A percentile compares a stretch with the other conserved stretches of the same genome.
Conservation (phyloP, 1,284 basidiomycete genomes). For the Cutaneotrichosporon dermatis region DNA sequence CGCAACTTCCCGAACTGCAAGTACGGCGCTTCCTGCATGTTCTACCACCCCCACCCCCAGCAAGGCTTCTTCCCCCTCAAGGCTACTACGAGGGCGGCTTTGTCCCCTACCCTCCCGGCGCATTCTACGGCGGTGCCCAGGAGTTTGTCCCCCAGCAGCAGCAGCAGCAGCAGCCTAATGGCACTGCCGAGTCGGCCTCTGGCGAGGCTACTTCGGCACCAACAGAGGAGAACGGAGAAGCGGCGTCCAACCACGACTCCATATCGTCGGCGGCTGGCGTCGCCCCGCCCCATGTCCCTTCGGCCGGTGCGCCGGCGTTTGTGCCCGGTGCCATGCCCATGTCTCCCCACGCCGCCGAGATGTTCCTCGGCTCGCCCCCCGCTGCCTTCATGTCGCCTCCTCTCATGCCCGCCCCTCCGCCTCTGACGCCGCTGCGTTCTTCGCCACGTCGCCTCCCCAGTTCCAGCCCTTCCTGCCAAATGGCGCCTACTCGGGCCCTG, state of each 20-base stretch:
- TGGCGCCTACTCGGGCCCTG: constrained; percentile 14
- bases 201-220: constrained; percentile 3
- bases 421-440: constrained; percentile 39
- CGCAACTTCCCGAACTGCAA: constrained; percentile 50
- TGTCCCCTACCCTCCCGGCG: constrained; percentile 17
- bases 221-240: constrained; percentile 6
- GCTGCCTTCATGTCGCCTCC: constrained; percentile 31
- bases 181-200: constrained; percentile 3
- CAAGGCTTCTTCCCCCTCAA: constrained; percentile 13
- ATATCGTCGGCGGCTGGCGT: constrained; percentile 8
- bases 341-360: background rate
- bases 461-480: constrained; percentile 25
- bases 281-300: constrained; percentile 22
- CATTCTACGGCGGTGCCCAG: constrained; percentile 22
- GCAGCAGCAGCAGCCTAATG: background rate
- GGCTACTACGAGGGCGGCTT: constrained; percentile 16
- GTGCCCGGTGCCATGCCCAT: constrained; percentile 8
- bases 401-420: constrained; percentile 32
- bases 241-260: constrained; percentile 12
- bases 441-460: constrained; percentile 33
- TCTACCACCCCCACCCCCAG: constrained; percentile 38
- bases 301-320: constrained; percentile 32
- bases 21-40: constrained; percentile 42
- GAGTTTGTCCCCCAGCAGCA: constrained; percentile 24
- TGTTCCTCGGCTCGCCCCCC: constrained; percentile 6